Evolutionary conservation across 1,284 basidiomycete genomes (phyloP).

Genomic region (Ustilago crameri): DNA sequence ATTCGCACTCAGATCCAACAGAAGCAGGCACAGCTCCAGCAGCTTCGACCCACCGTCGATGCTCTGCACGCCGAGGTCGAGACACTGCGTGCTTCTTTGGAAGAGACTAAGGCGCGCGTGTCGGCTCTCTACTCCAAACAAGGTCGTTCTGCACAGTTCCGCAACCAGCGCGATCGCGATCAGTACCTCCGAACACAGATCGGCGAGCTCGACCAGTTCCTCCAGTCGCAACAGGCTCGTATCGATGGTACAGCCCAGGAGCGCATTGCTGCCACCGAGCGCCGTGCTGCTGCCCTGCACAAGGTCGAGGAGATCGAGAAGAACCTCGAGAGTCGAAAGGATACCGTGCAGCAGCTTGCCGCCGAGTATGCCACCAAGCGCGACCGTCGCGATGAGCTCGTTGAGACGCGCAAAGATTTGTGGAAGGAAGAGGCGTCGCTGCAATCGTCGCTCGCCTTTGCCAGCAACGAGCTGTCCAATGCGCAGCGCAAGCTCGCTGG

Average conservation of each 20-base stretch:
- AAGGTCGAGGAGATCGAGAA: slow-evolving; percentile 79
- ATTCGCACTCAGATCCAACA: slow-evolving; percentile 43
- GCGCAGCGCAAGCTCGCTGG: slow-evolving; percentile 82
- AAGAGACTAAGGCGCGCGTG: slow-evolving; percentile 58
- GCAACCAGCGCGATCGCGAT: slow-evolving; percentile 59
- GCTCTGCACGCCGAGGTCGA: slow-evolving; percentile 74
- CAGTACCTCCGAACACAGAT: slow-evolving; percentile 57
- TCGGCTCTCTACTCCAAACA: slow-evolving; percentile 62
- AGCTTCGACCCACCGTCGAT: slow-evolving; percentile 77
- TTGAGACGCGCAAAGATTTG: slow-evolving; percentile 70
- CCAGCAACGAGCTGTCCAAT: slow-evolving; percentile 80
- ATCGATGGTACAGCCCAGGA: slow-evolving; percentile 45
- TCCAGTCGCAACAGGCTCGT: slow-evolving; percentile 36
- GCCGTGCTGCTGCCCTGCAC: slow-evolving; percentile 67
- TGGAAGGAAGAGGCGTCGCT: slow-evolving; percentile 80
- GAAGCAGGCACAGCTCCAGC: slow-evolving; percentile 54
- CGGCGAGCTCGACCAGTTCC: slow-evolving; percentile 43
- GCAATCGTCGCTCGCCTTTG: slow-evolving; percentile 80
- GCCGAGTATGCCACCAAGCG: slow-evolving; percentile 51
- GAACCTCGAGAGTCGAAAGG: slow-evolving; percentile 74
- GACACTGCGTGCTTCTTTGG: slow-evolving; percentile 73
- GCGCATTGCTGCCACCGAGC: slow-evolving; percentile 28
- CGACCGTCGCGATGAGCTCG: slow-evolving; percentile 67
- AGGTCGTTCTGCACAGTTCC: slow-evolving; percentile 61
- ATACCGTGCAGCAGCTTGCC: slow-evolving; percentile 43